These are phyloP conservation scores for Penicillium digitatum DNA, from an alignment of 2,329 filamentous ascomycete genomes.

Conservation along the genomic window DNA sequence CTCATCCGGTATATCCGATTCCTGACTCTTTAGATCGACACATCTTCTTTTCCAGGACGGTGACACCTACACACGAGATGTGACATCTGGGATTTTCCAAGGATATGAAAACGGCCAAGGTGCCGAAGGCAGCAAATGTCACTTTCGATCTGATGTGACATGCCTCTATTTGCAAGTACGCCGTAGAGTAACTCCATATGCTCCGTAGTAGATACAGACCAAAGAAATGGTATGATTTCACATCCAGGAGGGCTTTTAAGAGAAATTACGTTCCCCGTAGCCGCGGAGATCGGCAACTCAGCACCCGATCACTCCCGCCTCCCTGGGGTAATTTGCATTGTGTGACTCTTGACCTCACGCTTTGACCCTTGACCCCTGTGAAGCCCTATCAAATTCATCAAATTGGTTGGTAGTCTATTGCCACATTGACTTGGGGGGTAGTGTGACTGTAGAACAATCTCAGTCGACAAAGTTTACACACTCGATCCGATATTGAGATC, in stretches of 20 bases:
- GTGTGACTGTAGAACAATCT: not conserved
- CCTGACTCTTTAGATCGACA: not conserved
- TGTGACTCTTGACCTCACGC: conserved; percentile 8
- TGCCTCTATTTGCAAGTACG: too few species aligned
- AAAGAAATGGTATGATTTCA: not conserved
- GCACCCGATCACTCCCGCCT: conserved; percentile 17
- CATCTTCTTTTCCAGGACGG: not conserved
- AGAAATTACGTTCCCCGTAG: not conserved
- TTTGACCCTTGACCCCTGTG: conserved; percentile 6
- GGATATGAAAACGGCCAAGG: not conserved
- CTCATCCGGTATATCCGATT: not conserved
- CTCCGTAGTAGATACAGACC: not conserved
- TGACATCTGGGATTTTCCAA: not conserved
- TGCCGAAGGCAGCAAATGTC: conserved; percentile 1
- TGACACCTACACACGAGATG: not conserved
- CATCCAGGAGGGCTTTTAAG: not conserved
- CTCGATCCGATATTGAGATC: not conserved
- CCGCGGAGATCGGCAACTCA: conserved; percentile 20
- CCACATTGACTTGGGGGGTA: not conserved
- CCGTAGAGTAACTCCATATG: not conserved
- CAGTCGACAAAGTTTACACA: not conserved
- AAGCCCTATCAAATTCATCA: conserved; percentile 1
- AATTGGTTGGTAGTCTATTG: not conserved
- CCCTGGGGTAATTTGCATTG: conserved; percentile 6
- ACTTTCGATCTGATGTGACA: not conserved